A percentile compares a stretch with the other conserved stretches of the same genome.
Conservation (phyloP, 2,329 filamentous ascomycete species). For the Diaporthe ampelina region DNA sequence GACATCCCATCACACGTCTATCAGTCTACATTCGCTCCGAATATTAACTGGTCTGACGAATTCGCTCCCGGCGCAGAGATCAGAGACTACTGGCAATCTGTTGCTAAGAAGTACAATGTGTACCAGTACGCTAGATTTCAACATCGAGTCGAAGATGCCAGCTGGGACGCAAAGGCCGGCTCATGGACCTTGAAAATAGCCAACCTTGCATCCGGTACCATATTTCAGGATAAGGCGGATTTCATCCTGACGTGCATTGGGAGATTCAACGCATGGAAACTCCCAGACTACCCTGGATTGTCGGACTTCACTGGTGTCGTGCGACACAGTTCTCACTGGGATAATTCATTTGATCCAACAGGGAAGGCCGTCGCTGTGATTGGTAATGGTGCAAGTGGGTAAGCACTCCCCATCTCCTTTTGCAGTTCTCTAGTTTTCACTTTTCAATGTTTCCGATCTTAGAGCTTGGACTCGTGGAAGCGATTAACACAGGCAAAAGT, state of each 20-base stretch:
- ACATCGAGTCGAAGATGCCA: slow-evolving; percentile 67
- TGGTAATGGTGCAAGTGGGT: slow-evolving; percentile 72
- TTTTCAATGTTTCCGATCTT: background rate
- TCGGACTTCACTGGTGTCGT: slow-evolving; percentile 67
- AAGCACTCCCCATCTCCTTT: background rate
- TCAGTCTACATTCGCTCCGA: slow-evolving; percentile 76
- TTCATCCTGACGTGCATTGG: slow-evolving; percentile 75
- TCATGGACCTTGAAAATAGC: slow-evolving; percentile 69
- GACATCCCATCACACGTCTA: slow-evolving; percentile 80
- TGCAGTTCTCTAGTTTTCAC: background rate
- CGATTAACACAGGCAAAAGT: slow-evolving; percentile 61
- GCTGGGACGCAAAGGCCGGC: slow-evolving; percentile 66
- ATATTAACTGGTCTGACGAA: slow-evolving; percentile 77
- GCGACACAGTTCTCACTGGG: slow-evolving; percentile 74
- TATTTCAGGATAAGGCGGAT: slow-evolving; percentile 65
- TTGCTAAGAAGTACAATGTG: slow-evolving; percentile 75
- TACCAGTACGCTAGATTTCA: slow-evolving; percentile 70
- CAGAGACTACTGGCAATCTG: slow-evolving; percentile 72
- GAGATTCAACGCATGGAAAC: slow-evolving; percentile 74
- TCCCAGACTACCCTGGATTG: slow-evolving; percentile 73
- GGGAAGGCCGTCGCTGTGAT: slow-evolving; percentile 70
- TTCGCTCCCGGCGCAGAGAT: slow-evolving; percentile 79
- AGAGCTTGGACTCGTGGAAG: background rate
- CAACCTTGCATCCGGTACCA: slow-evolving; percentile 55
- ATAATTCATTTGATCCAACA: slow-evolving; percentile 61